Percentiles rank a stretch among this genome's conserved stretches.
Conservation (phyloP, 1,284 basidiomycete species). For the Fomitopsis schrenkii region DNA sequence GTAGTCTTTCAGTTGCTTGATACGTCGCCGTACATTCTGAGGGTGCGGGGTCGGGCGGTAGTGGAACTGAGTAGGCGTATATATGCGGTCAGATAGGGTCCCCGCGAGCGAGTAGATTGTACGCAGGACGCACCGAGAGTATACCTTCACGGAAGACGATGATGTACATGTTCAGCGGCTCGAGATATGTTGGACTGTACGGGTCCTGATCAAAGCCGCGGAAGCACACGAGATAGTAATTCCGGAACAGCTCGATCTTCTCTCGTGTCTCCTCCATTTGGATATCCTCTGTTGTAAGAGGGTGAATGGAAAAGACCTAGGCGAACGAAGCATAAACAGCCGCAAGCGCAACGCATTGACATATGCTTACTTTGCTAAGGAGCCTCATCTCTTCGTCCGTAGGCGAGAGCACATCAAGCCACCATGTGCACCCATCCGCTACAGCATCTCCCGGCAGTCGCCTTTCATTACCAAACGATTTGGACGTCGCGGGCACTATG, state of each 20-base stretch:
- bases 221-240: slow-evolving; percentile 99
- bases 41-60: slow-evolving; percentile 97
- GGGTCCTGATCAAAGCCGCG: slow-evolving; percentile 98
- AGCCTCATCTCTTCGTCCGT: slow-evolving; percentile 99
- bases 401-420: slow-evolving; percentile 93
- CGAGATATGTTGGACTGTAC: slow-evolving; percentile 95
- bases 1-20: slow-evolving; percentile 99
- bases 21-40: slow-evolving; percentile 95
- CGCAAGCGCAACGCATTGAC: not conserved
- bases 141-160: slow-evolving; percentile 99
- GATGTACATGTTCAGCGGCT: slow-evolving; percentile 99
- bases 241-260: slow-evolving; percentile 98
- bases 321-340: not conserved
- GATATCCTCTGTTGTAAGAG: slow-evolving; percentile 98
- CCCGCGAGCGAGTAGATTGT: not conserved
- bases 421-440: slow-evolving; percentile 70
- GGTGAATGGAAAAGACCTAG: slow-evolving; percentile 95
- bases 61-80: slow-evolving; percentile 71
- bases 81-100: not conserved
- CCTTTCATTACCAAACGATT: slow-evolving; percentile 15
- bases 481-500: slow-evolving; percentile 14
- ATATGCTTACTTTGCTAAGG: slow-evolving; percentile 72
- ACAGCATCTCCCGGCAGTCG: slow-evolving; percentile 13
- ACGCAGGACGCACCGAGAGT: slow-evolving; percentile 62
- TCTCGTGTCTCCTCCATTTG: slow-evolving; percentile 99